Conservation (phyloP, 2,329 filamentous ascomycete genomes). For the Sarocladium oryzae region DNA sequence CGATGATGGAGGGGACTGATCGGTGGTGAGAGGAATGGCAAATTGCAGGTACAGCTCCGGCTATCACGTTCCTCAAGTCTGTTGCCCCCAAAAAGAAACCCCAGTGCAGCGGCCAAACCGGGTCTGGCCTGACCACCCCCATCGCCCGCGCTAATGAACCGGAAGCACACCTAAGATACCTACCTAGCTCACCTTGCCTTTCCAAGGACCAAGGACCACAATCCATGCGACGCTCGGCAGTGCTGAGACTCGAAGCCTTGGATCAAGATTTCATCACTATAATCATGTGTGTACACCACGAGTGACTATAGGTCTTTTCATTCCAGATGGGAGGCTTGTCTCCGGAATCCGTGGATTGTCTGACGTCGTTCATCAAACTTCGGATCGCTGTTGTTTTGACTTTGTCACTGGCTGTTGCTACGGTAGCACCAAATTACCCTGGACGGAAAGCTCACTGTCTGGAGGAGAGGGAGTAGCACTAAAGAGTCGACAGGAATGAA, state of each 20-base stretch:
- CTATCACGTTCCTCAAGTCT: slow-evolving; percentile 7
- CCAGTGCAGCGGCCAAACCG: neutral
- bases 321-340: neutral
- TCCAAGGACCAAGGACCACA: too few relatives aligned
- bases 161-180: neutral
- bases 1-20: slow-evolving; percentile 1
- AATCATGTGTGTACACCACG: neutral
- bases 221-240: neutral
- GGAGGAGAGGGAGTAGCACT: neutral
- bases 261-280: neutral
- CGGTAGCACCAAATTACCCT: slow-evolving; percentile 3
- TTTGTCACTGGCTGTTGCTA: neutral
- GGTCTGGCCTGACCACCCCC: slow-evolving; percentile 5
- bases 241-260: neutral
- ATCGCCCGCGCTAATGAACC: slow-evolving; percentile 4
- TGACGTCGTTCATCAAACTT: neutral
- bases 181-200: too few relatives aligned
- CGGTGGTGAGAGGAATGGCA: slow-evolving; percentile 2
- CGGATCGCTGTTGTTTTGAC: neutral
- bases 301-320: neutral
- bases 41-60: slow-evolving; percentile 7
- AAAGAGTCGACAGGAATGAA: too few relatives aligned
- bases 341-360: neutral
- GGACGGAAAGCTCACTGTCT: neutral
- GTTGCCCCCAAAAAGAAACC: slow-evolving; percentile 3